A percentile compares a stretch with the other conserved stretches of the same genome.
Evolutionary conservation across 2,329 filamentous ascomycete genomes (phyloP).

Genomic region (Verticillium klebahnii): DNA sequence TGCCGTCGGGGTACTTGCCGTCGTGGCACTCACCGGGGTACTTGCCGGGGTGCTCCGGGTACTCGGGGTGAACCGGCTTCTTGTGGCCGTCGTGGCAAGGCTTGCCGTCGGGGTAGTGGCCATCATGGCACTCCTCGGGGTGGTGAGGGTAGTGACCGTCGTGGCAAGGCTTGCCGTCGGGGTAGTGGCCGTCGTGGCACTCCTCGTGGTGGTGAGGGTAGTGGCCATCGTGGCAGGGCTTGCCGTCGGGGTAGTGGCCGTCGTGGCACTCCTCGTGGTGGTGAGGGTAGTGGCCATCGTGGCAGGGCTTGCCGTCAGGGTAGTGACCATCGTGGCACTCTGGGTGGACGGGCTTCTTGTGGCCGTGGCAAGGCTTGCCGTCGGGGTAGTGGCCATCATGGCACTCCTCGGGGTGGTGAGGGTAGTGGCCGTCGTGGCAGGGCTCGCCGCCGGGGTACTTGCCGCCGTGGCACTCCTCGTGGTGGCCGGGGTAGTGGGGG

Average conservation of each 20-base stretch:
- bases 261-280: too few relatives aligned
- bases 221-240: too few relatives aligned
- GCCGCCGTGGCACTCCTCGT: not conserved
- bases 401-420: not conserved
- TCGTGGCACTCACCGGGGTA: not conserved
- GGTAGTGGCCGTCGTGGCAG: not conserved
- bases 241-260: too few relatives aligned
- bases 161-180: not conserved
- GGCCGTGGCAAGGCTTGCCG: not conserved
- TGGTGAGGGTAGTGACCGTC: too few relatives aligned
- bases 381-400: not conserved
- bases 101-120: too few relatives aligned
- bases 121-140: too few relatives aligned
- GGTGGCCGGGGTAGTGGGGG: not conserved
- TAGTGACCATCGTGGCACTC: not conserved
- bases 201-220: too few relatives aligned
- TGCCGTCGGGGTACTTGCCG: not conserved
- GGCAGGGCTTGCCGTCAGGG: not conserved
- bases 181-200: not conserved
- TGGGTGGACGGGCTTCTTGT: not conserved
- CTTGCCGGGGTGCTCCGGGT: not conserved
- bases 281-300: too few relatives aligned
- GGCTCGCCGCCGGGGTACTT: not conserved
- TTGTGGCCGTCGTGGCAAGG: not conserved
- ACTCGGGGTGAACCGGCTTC: not conserved